Conservation (phyloP, 1,139 yeast species). For the Suhomyces panamericanus region DNA sequence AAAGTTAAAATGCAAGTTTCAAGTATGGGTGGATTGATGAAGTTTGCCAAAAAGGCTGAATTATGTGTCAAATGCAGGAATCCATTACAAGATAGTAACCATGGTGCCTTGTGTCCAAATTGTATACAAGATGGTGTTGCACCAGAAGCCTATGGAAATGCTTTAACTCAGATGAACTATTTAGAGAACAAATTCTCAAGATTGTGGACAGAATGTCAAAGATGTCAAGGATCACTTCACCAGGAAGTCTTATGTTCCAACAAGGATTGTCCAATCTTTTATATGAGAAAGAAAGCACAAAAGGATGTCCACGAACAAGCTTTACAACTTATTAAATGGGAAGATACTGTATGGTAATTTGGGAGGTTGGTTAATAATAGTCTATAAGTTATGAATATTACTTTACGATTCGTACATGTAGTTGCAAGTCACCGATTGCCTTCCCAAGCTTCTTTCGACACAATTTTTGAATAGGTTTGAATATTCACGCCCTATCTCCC, state of each 20-base stretch:
- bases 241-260: conserved; percentile 95
- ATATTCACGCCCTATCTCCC: conserved; percentile 60
- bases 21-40: conserved; percentile 80
- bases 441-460: conserved; percentile 55
- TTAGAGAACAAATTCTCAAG: conserved; percentile 82
- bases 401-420: conserved; percentile 41
- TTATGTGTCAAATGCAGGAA: conserved; percentile 86
- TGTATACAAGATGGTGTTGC: conserved; percentile 63
- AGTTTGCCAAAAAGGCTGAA: conserved; percentile 86
- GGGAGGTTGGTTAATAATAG: background rate
- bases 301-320: conserved; percentile 76
- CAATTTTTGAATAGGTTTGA: conserved; percentile 57
- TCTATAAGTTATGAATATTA: background rate
- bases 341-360: conserved; percentile 54
- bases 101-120: conserved; percentile 80
- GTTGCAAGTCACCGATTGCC: conserved; percentile 45
- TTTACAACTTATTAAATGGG: conserved; percentile 72
- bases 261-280: conserved; percentile 95
- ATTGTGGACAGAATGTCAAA: conserved; percentile 97
- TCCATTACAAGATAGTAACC: conserved; percentile 64
- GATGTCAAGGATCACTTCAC: conserved; percentile 94
- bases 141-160: conserved; percentile 75
- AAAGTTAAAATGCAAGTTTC: conserved; percentile 68
- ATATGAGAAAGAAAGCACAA: conserved; percentile 94
- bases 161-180: conserved; percentile 75